phyloP scores from a whole-genome alignment of 2,329 filamentous ascomycete species.

The Claviceps sp. region DNA sequence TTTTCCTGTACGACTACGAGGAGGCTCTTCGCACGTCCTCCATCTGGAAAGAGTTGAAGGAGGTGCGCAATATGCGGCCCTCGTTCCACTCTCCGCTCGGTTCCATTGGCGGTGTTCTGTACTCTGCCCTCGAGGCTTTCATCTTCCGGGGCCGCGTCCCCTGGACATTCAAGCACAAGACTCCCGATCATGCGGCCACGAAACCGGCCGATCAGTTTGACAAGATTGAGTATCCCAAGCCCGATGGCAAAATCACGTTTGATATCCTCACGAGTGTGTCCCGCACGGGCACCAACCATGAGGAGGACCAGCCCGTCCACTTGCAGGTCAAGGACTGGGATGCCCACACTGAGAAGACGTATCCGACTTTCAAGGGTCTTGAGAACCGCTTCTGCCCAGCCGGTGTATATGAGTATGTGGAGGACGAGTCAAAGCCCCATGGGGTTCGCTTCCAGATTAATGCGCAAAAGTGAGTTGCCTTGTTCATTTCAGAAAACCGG shows the following conservation, averaged over 20 bases:
- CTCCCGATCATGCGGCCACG: constrained; percentile 64
- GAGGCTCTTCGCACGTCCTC: constrained; percentile 70
- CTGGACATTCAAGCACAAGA: constrained; percentile 84
- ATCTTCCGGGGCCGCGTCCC: constrained; percentile 72
- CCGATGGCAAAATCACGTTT: constrained; percentile 87
- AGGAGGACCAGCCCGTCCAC: constrained; percentile 96
- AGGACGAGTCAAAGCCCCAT: constrained; percentile 73
- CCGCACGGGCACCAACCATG: constrained; percentile 92
- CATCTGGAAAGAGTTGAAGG: constrained; percentile 89
- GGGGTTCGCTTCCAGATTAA: constrained; percentile 98
- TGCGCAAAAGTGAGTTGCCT: constrained; percentile 70
- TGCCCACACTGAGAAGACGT: constrained; percentile 69
- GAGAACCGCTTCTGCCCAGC: constrained; percentile 97
- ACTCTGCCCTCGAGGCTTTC: constrained; percentile 87
- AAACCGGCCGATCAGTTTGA: constrained; percentile 63
- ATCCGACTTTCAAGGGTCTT: constrained; percentile 77
- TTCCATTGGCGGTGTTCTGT: constrained; percentile 77
- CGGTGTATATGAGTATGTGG: constrained; percentile 95
- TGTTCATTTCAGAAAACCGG: not conserved
- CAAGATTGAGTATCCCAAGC: constrained; percentile 95
- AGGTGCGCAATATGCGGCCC: constrained; percentile 94
- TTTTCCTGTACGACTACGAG: constrained; percentile 94
- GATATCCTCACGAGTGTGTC: constrained; percentile 94
- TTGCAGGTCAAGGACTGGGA: constrained; percentile 94
- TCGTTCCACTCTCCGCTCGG: constrained; percentile 84